These are phyloP conservation scores for Penicillium rolfsii DNA, from an alignment of 2,329 filamentous ascomycete genomes.

Conservation along the genomic window DNA sequence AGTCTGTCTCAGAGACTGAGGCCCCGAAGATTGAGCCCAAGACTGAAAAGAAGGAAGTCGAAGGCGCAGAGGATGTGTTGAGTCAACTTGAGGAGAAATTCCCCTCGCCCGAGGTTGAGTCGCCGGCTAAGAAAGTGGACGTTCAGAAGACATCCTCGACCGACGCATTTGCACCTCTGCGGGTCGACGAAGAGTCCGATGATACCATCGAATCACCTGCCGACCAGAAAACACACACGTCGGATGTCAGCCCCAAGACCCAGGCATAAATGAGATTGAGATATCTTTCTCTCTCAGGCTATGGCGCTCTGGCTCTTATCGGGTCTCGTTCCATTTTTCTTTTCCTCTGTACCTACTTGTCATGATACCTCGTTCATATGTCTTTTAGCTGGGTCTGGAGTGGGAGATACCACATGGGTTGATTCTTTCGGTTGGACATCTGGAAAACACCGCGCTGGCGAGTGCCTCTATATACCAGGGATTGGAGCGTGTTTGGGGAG, in stretches of 20 bases:
- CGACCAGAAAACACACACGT: background rate
- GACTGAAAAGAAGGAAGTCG: background rate
- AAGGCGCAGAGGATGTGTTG: constrained; percentile 1
- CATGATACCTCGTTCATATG: constrained; percentile 10
- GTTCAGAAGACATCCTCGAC: background rate
- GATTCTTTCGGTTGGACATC: background rate
- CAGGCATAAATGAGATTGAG: background rate
- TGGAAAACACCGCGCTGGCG: background rate
- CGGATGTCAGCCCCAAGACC: constrained; percentile 1
- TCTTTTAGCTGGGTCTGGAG: constrained; percentile 4
- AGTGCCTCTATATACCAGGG: background rate
- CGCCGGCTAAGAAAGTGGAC: background rate
- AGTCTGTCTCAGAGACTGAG: background rate
- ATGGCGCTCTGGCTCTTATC: background rate
- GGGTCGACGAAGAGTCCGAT: background rate
- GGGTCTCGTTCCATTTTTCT: background rate
- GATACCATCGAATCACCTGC: background rate
- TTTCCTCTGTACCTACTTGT: constrained; percentile 1
- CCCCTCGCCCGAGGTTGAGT: constrained; percentile 2
- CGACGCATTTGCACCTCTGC: background rate
- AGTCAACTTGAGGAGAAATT: background rate
- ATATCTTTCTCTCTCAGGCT: background rate
- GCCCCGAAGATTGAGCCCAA: background rate
- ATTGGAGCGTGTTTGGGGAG: background rate
- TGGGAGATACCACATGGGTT: background rate